Evolutionary conservation across 169 alveolate genomes (phyloP), one percentile per base, ranked within the genome.

Genomic region (Pseudocohnilembus persalinus): DNA sequence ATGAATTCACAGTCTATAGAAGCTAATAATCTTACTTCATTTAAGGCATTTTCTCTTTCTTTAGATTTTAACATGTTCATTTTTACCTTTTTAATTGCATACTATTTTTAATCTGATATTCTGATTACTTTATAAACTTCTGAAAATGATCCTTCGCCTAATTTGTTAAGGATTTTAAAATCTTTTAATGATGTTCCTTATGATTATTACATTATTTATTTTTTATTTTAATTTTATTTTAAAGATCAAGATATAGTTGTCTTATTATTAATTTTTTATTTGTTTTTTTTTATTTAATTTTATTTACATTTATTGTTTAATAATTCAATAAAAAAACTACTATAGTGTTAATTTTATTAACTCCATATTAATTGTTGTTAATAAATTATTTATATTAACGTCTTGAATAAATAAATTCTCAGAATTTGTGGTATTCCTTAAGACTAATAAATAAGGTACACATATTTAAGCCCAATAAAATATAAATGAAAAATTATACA

Each of bases 21-120:
- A 76, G 96, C 96, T 73, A 95, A 49, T 27, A 95, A 92, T 85
- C 96, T 88, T 26, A 95, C 95, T 86, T 95, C 96, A 88, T 95
- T 95, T 31, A 95, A 76, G 35, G 97, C 95, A 88, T 92, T 94
- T 89, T 91, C 94, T 84, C 92, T 88, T 76, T 94, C 97, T 76
- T 92, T 94, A 29, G 77, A 31, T 31, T 86, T 88, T 76, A 89
- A 73, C 76, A 87, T 87, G 31, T 95, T 79, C 79, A 91, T 82
- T 63, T 88, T 85, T n/a, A 93, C 94, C 63, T 91, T 87, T 85
- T 93, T 93, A 88, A 94, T 83, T 4, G 93, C 96, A 83, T 92
- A 91, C 6, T 87, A 85, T 84, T 92, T 63, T 11, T 92, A 88
- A 78, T 90, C 96, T 35, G 82, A 84, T 64, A 85, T 90, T 29